phyloP scores from a whole-genome alignment of 2,329 filamentous ascomycete genomes.

The Fusarium stilboides region DNA sequence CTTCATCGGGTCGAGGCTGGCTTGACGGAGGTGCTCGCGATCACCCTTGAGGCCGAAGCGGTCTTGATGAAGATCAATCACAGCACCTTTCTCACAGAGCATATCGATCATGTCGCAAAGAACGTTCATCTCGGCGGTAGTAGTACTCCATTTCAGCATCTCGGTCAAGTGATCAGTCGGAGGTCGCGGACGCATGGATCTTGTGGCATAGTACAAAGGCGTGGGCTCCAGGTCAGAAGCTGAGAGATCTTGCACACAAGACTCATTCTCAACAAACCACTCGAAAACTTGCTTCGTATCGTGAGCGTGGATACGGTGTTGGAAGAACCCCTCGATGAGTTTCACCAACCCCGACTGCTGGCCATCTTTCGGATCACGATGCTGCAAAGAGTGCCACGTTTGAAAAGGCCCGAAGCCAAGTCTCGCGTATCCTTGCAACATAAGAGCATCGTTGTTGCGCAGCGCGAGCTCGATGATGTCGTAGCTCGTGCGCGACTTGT shows the following conservation, averaged over 20 bases:
- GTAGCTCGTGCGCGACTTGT: background rate
- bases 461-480: background rate
- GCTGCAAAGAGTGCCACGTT: background rate
- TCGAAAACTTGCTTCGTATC: background rate
- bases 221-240: constrained; percentile 1
- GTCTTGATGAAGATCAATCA: constrained; percentile 28
- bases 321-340: background rate
- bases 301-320: background rate
- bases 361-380: background rate
- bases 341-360: background rate
- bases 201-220: background rate
- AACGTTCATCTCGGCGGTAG: background rate
- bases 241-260: background rate
- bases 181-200: background rate
- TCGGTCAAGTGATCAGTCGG: constrained; percentile 18
- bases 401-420: background rate
- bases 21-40: background rate
- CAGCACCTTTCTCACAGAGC: constrained; percentile 3
- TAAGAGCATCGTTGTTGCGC: background rate
- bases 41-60: background rate
- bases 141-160: constrained; percentile 16
- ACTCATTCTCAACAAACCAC: background rate
- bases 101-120: constrained; percentile 3
- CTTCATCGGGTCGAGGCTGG: background rate
- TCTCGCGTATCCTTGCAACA: background rate